Evolutionary conservation across 495 filamentous ascomycete species (phyloP), one percentile per base, ranked within the genome.

Genomic region (Aspergillus nidulans): DNA sequence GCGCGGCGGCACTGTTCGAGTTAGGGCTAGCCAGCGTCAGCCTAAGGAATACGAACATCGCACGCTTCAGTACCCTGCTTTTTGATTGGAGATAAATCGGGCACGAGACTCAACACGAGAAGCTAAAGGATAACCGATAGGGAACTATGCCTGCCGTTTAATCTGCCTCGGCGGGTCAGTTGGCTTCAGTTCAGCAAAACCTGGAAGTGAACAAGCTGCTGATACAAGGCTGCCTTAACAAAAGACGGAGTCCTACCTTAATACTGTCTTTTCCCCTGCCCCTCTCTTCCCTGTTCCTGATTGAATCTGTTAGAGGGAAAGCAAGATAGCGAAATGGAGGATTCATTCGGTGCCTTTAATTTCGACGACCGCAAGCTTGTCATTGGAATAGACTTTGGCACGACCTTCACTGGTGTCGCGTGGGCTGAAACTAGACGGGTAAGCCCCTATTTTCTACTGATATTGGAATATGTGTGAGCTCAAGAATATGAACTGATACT

Each of bases 361-460:
- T 44, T 55, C 8, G 19, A 48, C 9, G 41, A 62, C 12, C 32
- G 60, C 66, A 53, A 55, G 24, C 42, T 55, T 9, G 57, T 76
- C 26, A 62, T 76, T 16, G 73, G 68, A 2, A 64, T 75, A 16
- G 71, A 79, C 49, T 72, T 74, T 58, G 77, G 76, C 0, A 79
- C 76, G 12, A 80, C 77, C 1, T 78, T 65, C 44, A 76, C 75
- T n/a, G 76, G 77, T 16, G 57, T 77, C 39, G 72, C 77, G 8
- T 82, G 77, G 77, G 67, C 70, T 8, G 66, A 69, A 49, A 66
- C 63, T 28, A 61, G 56, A 42, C 26, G 47, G 36, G 36, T 62
- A 38, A 19, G 25, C 18, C 9, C 38, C 39, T 20, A 45, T 2
- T 34, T 59, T 4, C 42, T 18, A 18, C 9, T 18, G 26, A 52